Evolutionary conservation across 73 alveolate species (phyloP).

Genomic region (Paramecium octaurelia): DNA sequence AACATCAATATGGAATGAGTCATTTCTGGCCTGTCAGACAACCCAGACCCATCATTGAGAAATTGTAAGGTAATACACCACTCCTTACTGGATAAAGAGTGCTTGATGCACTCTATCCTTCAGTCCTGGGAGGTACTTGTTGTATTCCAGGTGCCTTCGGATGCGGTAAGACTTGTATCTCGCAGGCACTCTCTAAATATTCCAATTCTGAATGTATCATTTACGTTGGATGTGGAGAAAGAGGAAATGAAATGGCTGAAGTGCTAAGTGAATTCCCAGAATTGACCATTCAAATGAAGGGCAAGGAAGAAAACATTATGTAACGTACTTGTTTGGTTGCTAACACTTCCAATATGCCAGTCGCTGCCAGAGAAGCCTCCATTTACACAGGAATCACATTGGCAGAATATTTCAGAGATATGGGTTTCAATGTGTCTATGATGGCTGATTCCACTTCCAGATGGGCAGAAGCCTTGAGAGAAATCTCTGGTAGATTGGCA

Average conservation of each 20-base stretch:
- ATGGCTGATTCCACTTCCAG: slow-evolving; percentile 99
- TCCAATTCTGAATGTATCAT: slow-evolving; percentile 94
- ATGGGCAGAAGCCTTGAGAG: slow-evolving; percentile 99
- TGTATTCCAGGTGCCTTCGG: slow-evolving; percentile 99
- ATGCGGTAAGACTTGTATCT: slow-evolving; percentile 98
- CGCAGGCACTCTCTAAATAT: slow-evolving; percentile 96
- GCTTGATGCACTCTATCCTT: slow-evolving; percentile 96
- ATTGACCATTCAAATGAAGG: slow-evolving; percentile 83
- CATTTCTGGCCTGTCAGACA: slow-evolving; percentile 94
- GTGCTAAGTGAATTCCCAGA: slow-evolving; percentile 98
- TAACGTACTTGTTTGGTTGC: slow-evolving; percentile 98
- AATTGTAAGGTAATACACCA: slow-evolving; percentile 83
- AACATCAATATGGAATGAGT: slow-evolving; percentile 77
- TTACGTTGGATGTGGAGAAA: slow-evolving; percentile 98
- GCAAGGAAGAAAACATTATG: slow-evolving; percentile 92
- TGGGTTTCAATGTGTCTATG: slow-evolving; percentile 98
- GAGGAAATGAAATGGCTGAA: slow-evolving; percentile 99
- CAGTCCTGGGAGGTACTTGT: slow-evolving; percentile 98
- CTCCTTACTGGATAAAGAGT: slow-evolving; percentile 94
- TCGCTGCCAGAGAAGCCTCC: slow-evolving; percentile 99
- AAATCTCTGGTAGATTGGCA: slow-evolving; percentile 99
- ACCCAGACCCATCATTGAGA: slow-evolving; percentile 88
- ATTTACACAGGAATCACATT: slow-evolving; percentile 96
- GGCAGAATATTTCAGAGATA: slow-evolving; percentile 99
- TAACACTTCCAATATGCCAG: slow-evolving; percentile 99